These are phyloP conservation scores for Bothriochloa decipiens DNA, from an alignment of 176 grass and related monocot genomes.

Conservation along the genomic window DNA sequence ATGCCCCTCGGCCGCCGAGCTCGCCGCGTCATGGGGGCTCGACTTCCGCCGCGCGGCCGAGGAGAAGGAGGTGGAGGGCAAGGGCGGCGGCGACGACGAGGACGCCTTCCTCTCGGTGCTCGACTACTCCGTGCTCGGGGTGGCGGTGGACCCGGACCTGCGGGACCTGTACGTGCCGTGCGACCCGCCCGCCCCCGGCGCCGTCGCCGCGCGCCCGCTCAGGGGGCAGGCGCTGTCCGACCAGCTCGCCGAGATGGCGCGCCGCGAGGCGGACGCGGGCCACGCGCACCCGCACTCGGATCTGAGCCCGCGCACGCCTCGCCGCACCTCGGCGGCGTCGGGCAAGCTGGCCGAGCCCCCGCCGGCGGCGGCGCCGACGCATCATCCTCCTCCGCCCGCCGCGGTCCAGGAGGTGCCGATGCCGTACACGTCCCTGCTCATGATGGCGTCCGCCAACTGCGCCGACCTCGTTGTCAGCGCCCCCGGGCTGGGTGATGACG, in stretches of 20 bases:
- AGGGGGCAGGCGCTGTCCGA: constrained; percentile 50
- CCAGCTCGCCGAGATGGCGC: constrained; percentile 74
- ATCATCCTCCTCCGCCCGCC: neutral
- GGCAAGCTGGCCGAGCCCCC: constrained; percentile 28
- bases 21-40: constrained; percentile 67
- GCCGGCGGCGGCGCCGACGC: neutral
- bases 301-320: constrained; percentile 58
- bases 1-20: constrained; percentile 59
- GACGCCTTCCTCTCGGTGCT: constrained; percentile 46
- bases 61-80: neutral
- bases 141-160: constrained; percentile 39
- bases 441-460: constrained; percentile 52
- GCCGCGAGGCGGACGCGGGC: constrained; percentile 24
- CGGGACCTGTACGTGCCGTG: constrained; percentile 75
- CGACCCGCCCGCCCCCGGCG: constrained; percentile 35
- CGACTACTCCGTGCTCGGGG: constrained; percentile 54
- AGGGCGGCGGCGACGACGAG: neutral
- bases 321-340: constrained; percentile 32
- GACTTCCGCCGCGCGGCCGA: constrained; percentile 44
- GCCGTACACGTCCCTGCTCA: constrained; percentile 69
- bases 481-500: constrained; percentile 37
- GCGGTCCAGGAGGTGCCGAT: constrained; percentile 15
- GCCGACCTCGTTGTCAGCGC: constrained; percentile 31
- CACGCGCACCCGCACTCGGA: constrained; percentile 41
- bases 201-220: constrained; percentile 11